Evolutionary conservation across 768 basidiomycete genomes (phyloP).

Genomic region (Lentinula raphanica): DNA sequence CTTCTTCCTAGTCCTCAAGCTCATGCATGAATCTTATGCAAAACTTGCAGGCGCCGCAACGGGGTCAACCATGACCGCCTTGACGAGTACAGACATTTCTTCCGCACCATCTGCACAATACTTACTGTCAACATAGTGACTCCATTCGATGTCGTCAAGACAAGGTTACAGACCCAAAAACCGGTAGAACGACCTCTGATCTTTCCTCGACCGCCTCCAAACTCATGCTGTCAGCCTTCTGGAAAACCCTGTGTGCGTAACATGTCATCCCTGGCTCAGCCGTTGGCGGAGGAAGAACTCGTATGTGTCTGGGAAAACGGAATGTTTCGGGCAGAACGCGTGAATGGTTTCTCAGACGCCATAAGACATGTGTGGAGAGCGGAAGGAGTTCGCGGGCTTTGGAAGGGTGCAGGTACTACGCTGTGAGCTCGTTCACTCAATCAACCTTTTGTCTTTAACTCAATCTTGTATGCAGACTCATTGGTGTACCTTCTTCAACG

Average conservation of each 20-base stretch:
- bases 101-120: background rate
- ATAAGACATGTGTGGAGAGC: conserved; percentile 72
- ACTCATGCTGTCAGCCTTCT: conserved; percentile 68
- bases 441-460: background rate
- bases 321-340: conserved; percentile 61
- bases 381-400: conserved; percentile 81
- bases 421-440: conserved; percentile 49
- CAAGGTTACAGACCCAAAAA: conserved; percentile 92
- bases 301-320: conserved; percentile 81
- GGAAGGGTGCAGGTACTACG: conserved; percentile 93
- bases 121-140: conserved; percentile 66
- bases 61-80: conserved; percentile 74
- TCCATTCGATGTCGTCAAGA: conserved; percentile 97
- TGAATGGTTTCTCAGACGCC: conserved; percentile 84
- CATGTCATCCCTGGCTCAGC: conserved; percentile 68
- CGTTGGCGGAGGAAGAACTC: conserved; percentile 54
- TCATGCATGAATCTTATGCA: conserved; percentile 67
- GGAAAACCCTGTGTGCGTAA: conserved; percentile 58
- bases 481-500: conserved; percentile 89
- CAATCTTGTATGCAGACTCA: conserved; percentile 45
- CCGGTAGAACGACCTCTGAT: conserved; percentile 38
- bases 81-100: conserved; percentile 57
- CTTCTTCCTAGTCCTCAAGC: conserved; percentile 9
- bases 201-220: conserved; percentile 47
- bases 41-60: conserved; percentile 76